Percentiles rank a stretch among this genome's conserved stretches.
These are phyloP conservation scores for Vitis rupestris DNA, from an alignment of 164 flowering plant species.

Conservation along the genomic window DNA sequence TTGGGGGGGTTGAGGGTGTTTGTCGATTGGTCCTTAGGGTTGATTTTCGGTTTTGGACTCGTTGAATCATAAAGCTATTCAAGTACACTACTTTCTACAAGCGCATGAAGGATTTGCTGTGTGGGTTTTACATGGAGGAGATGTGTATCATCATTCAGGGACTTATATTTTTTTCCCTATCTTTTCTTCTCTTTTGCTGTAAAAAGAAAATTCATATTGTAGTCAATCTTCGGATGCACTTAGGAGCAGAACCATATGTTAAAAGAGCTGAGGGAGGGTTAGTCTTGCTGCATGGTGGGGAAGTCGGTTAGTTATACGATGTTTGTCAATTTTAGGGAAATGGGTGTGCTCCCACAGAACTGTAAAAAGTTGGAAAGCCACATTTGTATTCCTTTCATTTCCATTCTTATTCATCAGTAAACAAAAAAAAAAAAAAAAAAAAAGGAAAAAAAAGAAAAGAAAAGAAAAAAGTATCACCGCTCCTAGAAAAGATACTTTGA, in stretches of 20 bases:
- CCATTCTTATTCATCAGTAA: background rate
- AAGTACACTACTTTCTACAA: background rate
- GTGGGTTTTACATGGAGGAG: background rate
- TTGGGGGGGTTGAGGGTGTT: too few species aligned
- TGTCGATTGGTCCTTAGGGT: background rate
- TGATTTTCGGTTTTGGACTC: background rate
- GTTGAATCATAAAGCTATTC: background rate
- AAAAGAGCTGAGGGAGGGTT: background rate
- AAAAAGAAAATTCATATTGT: conserved; percentile 4
- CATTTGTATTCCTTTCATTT: background rate
- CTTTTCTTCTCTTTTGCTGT: background rate
- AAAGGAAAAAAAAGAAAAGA: too few species aligned
- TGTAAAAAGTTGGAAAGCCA: background rate
- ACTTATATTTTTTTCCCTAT: too few species aligned
- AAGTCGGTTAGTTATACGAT: background rate
- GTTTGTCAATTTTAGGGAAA: background rate
- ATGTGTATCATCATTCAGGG: background rate
- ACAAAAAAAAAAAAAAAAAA: too few species aligned
- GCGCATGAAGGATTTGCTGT: conserved; percentile 2
- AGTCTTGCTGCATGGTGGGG: background rate
- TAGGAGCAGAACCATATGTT: background rate
- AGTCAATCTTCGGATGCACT: background rate
- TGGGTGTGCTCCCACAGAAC: background rate
- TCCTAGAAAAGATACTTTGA: too few species aligned
- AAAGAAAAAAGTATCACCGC: too few species aligned